Conservation (phyloP, 495 filamentous ascomycete species). For the Tuber microsphaerosporum region DNA sequence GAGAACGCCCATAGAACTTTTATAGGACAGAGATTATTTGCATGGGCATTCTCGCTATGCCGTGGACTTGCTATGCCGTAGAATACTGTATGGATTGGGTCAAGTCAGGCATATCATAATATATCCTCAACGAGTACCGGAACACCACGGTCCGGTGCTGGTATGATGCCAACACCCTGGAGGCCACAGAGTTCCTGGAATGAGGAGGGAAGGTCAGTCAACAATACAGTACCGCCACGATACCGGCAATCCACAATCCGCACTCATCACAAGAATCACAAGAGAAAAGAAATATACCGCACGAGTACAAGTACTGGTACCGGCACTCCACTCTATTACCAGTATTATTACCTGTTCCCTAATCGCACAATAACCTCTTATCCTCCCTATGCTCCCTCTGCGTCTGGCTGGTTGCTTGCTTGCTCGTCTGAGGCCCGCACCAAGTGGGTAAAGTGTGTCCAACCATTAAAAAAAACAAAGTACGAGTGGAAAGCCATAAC, state of each 20-base stretch:
- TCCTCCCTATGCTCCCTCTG: background rate
- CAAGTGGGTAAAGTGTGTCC: background rate
- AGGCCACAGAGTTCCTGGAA: background rate
- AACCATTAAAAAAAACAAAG: background rate
- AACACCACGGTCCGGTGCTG: no score
- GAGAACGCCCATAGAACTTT: no score
- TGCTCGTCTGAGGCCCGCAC: background rate
- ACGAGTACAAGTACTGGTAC: no score
- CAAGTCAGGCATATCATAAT: background rate
- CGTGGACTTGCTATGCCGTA: no score
- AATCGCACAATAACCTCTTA: no score
- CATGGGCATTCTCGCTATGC: no score
- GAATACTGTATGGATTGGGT: background rate
- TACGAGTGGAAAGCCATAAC: background rate
- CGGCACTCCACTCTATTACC: no score
- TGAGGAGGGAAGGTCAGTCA: background rate
- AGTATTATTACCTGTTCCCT: no score
- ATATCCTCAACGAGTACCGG: no score
- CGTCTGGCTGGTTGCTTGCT: background rate
- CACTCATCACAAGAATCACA: background rate
- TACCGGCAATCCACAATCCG: background rate
- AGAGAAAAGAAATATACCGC: no score
- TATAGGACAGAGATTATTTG: no score
- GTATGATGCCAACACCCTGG: no score
- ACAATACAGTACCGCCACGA: background rate